Conservation (phyloP, 106 monocot genomes). For the Apostasia shenzhenica region DNA sequence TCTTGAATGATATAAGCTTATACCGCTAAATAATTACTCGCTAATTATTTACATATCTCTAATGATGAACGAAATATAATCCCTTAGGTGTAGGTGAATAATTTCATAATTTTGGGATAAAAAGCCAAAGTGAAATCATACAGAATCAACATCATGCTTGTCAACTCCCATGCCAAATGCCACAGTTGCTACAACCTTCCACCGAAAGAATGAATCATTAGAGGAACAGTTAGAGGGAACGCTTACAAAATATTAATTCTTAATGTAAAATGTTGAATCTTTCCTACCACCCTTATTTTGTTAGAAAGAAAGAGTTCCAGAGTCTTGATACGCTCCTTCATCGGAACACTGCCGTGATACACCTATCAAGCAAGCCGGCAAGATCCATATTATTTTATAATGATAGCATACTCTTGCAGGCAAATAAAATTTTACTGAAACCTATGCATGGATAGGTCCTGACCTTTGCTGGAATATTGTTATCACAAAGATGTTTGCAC, state of each 20-base stretch:
- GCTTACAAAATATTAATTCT: neutral
- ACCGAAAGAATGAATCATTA: neutral
- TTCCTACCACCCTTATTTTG: slow-evolving; percentile 84
- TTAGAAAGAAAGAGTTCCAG: slow-evolving; percentile 82
- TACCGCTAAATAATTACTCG: no score
- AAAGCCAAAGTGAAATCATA: slow-evolving; percentile 21
- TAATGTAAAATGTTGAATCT: slow-evolving; percentile 4
- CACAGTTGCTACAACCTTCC: slow-evolving; percentile 97
- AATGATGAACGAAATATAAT: neutral
- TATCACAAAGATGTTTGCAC: slow-evolving; percentile 82
- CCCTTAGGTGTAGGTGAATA: neutral
- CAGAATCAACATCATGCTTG: slow-evolving; percentile 90
- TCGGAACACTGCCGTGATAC: slow-evolving; percentile 76
- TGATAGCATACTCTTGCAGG: neutral
- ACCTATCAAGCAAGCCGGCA: slow-evolving; percentile 36
- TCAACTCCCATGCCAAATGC: slow-evolving; percentile 99
- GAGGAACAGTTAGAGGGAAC: neutral
- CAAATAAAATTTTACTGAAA: neutral
- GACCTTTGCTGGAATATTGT: slow-evolving; percentile 81
- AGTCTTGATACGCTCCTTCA: slow-evolving; percentile 52
- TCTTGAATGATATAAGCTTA: no score
- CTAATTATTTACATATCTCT: no score
- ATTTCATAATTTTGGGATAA: neutral
- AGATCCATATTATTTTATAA: neutral
- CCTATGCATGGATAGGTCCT: neutral